Base-by-base conservation (phyloP, 1,284 basidiomycete genomes). In the Cutaneotrichosporon sp. region DNA sequence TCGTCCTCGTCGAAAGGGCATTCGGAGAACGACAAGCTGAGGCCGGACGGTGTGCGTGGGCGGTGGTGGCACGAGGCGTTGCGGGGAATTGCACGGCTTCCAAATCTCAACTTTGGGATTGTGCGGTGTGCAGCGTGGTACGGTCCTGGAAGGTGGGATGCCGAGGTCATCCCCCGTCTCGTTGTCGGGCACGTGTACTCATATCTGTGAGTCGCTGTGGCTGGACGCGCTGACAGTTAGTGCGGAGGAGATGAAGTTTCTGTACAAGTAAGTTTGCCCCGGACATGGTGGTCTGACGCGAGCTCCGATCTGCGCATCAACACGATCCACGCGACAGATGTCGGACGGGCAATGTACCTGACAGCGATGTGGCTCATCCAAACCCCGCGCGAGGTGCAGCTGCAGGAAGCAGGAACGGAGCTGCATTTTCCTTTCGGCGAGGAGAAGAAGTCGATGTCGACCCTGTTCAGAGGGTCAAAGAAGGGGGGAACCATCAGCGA, bases 11-110 rank as follows among this genome's bases (percentile, higher is more conserved):
- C 66, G 4, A 78, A 80, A 24, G 63, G 78, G 12, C 82, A 86
- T 57, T 76, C 81, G 43, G 90, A 91, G 76, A 43, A 44, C 11
- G 84, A 87, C 54, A 84, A 86, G 55, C 75, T 85, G 32, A 85
- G 85, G 65, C 89, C 90, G 0, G 77, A 81, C 44, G 85, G 84
- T 27, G 79, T 83, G 5, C 76, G 85, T 49, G 89, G 90, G 11
- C 82, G 79, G 20, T 93, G 90, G 90, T 92, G 90, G 88, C 89
- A 92, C 65, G 90, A 92, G 77, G 82, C 85, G 1, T 74, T 89
- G 35, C 81, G 90, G 29, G 83, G 82, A 61, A 68, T 92, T 55
- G 87, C 84, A 33, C 80, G 81, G n/a, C 84, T 91, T 39, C 75
- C 82, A 57, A 80, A 37, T 16, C 39, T 47, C 37, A 34, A 47